Evolutionary conservation across 768 basidiomycete genomes (phyloP).

Genomic region (Tricholomella constricta): DNA sequence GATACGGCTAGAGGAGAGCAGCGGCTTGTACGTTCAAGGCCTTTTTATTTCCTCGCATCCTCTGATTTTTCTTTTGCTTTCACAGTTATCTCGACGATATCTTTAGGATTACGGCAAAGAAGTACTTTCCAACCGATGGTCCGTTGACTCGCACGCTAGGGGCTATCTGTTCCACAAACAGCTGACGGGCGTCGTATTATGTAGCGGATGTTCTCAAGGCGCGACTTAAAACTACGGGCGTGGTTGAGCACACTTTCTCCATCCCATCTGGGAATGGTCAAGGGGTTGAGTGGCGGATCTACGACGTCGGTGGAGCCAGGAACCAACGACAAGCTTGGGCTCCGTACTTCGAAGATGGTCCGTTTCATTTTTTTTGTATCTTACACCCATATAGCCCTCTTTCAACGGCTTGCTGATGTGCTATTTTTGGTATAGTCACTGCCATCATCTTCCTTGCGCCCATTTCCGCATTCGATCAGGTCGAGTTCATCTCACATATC

Average conservation of each 20-base stretch:
- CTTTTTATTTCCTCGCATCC: constrained; percentile 8
- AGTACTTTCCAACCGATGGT: constrained; percentile 81
- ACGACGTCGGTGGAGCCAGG: constrained; percentile 82
- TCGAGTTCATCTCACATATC: constrained; percentile 18
- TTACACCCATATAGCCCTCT: not conserved
- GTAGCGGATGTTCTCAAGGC: constrained; percentile 80
- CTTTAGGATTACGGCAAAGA: constrained; percentile 74
- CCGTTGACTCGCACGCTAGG: constrained; percentile 25
- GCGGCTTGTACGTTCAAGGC: constrained; percentile 69
- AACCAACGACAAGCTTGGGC: constrained; percentile 87
- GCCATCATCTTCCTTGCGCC: constrained; percentile 89
- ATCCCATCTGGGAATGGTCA: constrained; percentile 58
- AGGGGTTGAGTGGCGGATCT: constrained; percentile 77
- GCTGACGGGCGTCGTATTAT: constrained; percentile 14
- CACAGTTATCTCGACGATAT: constrained; percentile 81
- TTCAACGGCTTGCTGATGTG: constrained; percentile 4
- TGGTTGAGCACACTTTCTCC: constrained; percentile 76
- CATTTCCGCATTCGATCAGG: constrained; percentile 85
- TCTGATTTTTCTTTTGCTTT: constrained; percentile 9
- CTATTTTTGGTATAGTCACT: constrained; percentile 53
- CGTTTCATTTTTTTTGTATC: constrained; percentile 21
- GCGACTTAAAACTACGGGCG: constrained; percentile 79
- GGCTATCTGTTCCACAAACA: not conserved
- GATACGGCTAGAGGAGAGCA: constrained; percentile 76
- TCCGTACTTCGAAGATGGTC: constrained; percentile 86